Base-by-base conservation (phyloP, 495 filamentous ascomycete genomes). In the Penicillium manginii region DNA sequence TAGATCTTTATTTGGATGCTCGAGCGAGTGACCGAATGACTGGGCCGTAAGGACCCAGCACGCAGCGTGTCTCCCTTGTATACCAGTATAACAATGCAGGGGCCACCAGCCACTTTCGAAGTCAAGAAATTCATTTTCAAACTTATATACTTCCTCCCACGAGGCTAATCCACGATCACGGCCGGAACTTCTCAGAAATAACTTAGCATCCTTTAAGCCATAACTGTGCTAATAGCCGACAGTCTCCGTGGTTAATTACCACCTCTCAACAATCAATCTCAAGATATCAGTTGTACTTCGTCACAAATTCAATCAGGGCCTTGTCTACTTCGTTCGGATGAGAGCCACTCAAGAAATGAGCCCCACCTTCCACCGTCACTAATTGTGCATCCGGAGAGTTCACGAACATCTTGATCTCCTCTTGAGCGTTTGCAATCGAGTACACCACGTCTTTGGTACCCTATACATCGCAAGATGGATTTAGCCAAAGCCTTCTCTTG, bases 331-430 rank as follows among this genome's bases (percentile, higher is more conserved):
- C 58, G 0, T 10, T 3, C 6, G 53, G 50, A 23, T 64, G 52
- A 4, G 82, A 80, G 1, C 73, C 77, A 61, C 76, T 83, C 55
- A 88, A 60, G 65, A 84, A 88, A 67, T 88, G 86, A 14, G 75
- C 70, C 1, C 83, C 86, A 2, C 72, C 79, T 15, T 86, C 71
- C 0, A 88, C 56, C 4, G 74, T 61, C 9, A 76, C 67, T 15
- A 88, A 58, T 19, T 73, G 71, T 1, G 80, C 79, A 62, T 85
- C 80, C 12, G 69, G 70, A 0, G 80, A 81, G 11, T 73, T 73
- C 1, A 72, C 79, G 57, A 89, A 88, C 26, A 83, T 68, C 62
- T 83, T 76, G 59, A 87, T 85, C 50, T 88, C 81, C 64, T 87
- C 75, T 19, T 69, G 63, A 0, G 82, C 76, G 26, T 84, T 77